These are phyloP conservation scores for Rhodotorula sp. DNA, from an alignment of 1,284 basidiomycete genomes.

Conservation along the genomic window DNA sequence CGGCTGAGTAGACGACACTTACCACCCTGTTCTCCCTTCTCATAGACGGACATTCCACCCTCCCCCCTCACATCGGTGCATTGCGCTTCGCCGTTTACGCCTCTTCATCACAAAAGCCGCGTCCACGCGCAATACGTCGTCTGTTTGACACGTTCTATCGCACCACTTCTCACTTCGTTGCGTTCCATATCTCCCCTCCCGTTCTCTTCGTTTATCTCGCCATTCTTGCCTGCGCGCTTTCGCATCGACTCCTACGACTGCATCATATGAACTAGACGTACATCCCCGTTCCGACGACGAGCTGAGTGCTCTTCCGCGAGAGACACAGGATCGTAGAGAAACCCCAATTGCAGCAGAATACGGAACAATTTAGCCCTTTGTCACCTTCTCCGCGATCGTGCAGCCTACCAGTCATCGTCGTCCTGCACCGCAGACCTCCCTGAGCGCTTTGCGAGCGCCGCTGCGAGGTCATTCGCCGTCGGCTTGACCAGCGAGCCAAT, in stretches of 20 bases:
- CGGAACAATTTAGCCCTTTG: no score
- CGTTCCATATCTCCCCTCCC: not conserved
- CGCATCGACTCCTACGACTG: no score
- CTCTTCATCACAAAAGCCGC: not conserved
- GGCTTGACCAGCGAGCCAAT: slow-evolving; percentile 26
- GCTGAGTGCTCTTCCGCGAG: not conserved
- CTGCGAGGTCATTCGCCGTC: slow-evolving; percentile 20
- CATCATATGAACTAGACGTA: no score
- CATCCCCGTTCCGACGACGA: no score
- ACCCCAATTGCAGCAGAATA: not conserved
- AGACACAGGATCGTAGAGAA: not conserved
- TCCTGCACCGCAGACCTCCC: slow-evolving; percentile 15
- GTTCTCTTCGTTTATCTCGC: not conserved
- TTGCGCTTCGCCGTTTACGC: not conserved
- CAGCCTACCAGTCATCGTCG: slow-evolving; percentile 27
- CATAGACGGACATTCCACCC: not conserved
- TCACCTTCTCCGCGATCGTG: no score
- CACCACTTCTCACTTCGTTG: not conserved
- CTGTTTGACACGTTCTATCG: no score
- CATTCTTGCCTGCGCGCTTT: no score
- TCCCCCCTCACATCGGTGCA: not conserved
- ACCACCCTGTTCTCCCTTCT: no score
- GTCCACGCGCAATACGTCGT: not conserved
- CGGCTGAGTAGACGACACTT: not conserved
- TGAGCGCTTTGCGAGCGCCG: slow-evolving; percentile 28